Evolutionary conservation across 352 stramenopile genomes (phyloP).

Genomic region (Globisporangium cylindrosporum): DNA sequence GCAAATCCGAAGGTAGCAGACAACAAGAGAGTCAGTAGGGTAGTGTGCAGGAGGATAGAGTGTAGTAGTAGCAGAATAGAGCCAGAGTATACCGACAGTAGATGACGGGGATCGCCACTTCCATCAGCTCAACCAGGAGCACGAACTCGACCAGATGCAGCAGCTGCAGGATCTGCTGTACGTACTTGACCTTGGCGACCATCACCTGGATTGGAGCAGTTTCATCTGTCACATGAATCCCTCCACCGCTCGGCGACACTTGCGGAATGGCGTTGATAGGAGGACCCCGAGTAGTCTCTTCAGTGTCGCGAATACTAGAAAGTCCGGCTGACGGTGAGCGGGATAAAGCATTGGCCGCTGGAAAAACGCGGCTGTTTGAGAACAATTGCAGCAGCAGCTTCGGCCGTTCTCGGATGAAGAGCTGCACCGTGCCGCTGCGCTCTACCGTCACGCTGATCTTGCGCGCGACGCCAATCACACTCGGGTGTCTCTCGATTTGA

Average conservation of each 20-base stretch:
- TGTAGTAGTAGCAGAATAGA: background rate
- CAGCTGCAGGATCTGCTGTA: slow-evolving; percentile 19
- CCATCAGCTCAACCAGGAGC: slow-evolving; percentile 23
- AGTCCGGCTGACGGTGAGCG: too few relatives aligned
- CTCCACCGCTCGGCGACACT: too few relatives aligned
- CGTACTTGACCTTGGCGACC: slow-evolving; percentile 4
- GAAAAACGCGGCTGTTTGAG: too few relatives aligned
- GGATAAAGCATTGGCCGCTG: too few relatives aligned
- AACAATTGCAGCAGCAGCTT: too few relatives aligned
- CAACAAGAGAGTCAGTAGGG: too few relatives aligned
- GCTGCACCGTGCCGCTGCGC: background rate
- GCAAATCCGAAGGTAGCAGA: background rate
- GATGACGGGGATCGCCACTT: slow-evolving; percentile 21
- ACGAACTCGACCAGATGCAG: slow-evolving; percentile 26
- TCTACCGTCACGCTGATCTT: background rate
- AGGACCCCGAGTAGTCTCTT: too few relatives aligned
- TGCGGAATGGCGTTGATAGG: too few relatives aligned
- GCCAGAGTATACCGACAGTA: slow-evolving; percentile 19
- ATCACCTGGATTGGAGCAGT: background rate
- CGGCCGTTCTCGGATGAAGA: background rate
- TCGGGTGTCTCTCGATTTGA: background rate
- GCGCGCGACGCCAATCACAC: background rate
- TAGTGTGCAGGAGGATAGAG: too few relatives aligned
- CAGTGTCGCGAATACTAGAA: too few relatives aligned
- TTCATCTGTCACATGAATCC: too few relatives aligned